phyloP scores from a whole-genome alignment of 2,329 filamentous ascomycete species.

The Ceratocystis harringtonii region DNA sequence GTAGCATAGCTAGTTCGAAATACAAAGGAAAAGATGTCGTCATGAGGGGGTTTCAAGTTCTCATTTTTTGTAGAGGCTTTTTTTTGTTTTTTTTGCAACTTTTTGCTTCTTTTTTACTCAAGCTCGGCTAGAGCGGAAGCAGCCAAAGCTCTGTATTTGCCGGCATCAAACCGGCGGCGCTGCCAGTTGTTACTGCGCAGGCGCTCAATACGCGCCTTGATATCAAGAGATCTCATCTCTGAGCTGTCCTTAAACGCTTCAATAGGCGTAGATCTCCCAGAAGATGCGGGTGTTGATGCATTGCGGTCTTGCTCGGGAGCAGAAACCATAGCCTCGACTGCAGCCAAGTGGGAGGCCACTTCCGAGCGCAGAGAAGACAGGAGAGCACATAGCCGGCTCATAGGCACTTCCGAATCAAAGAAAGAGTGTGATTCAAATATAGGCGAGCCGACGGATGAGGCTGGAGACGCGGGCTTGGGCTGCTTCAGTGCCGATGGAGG shows the following conservation, averaged over 20 bases:
- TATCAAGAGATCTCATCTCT: constrained; percentile 28
- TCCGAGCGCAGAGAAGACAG: constrained; percentile 35
- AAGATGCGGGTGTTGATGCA: constrained; percentile 13
- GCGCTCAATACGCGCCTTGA: constrained; percentile 38
- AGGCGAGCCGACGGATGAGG: constrained; percentile 1
- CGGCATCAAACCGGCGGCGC: constrained; percentile 38
- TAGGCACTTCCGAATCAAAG: constrained; percentile 28
- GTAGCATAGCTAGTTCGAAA: not conserved
- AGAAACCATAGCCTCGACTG: constrained; percentile 30
- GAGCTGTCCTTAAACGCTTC: constrained; percentile 22
- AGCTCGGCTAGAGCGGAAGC: constrained; percentile 39
- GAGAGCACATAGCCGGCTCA: constrained; percentile 36
- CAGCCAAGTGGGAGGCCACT: constrained; percentile 33
- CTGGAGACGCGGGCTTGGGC: constrained; percentile 14
- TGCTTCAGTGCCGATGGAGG: constrained; percentile 15
- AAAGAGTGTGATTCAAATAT: constrained; percentile 11
- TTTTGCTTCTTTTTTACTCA: constrained; percentile 18
- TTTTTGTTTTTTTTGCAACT: not conserved
- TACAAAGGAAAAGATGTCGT: constrained; percentile 1
- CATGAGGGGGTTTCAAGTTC: not conserved
- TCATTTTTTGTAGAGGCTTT: not conserved
- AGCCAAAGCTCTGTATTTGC: constrained; percentile 38
- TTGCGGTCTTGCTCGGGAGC: constrained; percentile 14
- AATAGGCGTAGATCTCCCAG: constrained; percentile 16
- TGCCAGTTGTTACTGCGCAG: constrained; percentile 41